Percentiles rank a stretch among this genome's conserved stretches.
phyloP scores from a whole-genome alignment of 2,329 filamentous ascomycete species.

The Cladophialophora immunda region DNA sequence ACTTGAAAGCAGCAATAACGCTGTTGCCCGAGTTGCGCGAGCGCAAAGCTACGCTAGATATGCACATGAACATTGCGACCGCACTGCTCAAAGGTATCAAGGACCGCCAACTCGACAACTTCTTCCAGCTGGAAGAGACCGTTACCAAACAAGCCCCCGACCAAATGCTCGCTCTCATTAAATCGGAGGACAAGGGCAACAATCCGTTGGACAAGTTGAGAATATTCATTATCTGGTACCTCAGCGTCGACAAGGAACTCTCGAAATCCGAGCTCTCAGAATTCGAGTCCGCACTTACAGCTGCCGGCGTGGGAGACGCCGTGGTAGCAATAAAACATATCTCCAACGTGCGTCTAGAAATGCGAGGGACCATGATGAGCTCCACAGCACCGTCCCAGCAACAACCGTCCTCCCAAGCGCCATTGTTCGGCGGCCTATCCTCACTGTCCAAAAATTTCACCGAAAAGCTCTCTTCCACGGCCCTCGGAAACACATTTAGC shows the following conservation, averaged over 20 bases:
- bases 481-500: conserved; percentile 78
- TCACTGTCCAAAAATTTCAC: conserved; percentile 91
- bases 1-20: conserved; percentile 95
- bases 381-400: conserved; percentile 75
- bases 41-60: conserved; percentile 90
- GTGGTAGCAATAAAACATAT: conserved; percentile 83
- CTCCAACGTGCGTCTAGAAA: conserved; percentile 89
- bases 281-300: conserved; percentile 83
- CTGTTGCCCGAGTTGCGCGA: conserved; percentile 90
- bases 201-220: conserved; percentile 88
- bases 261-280: conserved; percentile 81
- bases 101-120: conserved; percentile 92
- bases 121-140: conserved; percentile 92
- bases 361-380: conserved; percentile 97
- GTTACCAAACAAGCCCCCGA: conserved; percentile 89
- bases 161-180: conserved; percentile 87
- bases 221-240: conserved; percentile 95
- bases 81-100: conserved; percentile 85
- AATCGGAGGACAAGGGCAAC: conserved; percentile 80
- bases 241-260: conserved; percentile 91
- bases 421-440: conserved; percentile 89
- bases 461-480: conserved; percentile 91
- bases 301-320: conserved; percentile 72
- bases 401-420: conserved; percentile 65
- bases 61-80: conserved; percentile 98